Percentiles rank a stretch among this genome's conserved stretches.
Conservation (phyloP, 2,329 filamentous ascomycete genomes). For the Elsinoe perseae region DNA sequence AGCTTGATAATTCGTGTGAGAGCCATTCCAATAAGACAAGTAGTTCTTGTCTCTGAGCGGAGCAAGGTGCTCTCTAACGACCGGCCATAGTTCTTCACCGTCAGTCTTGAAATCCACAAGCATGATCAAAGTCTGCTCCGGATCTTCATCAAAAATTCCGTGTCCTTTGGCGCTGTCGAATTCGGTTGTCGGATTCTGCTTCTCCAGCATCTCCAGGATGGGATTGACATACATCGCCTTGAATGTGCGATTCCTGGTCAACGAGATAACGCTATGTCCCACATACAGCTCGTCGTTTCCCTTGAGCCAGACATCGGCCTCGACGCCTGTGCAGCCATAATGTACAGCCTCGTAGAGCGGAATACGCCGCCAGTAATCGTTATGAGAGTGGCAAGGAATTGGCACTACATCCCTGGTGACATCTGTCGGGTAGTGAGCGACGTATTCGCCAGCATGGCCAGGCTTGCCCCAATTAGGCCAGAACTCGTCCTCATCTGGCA, state of each 20-base stretch:
- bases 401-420: constrained; percentile 41
- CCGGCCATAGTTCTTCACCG: constrained; percentile 45
- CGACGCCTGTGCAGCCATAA: constrained; percentile 55
- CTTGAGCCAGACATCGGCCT: constrained; percentile 59
- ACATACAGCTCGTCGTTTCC: constrained; percentile 50
- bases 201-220: constrained; percentile 50
- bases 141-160: constrained; percentile 46
- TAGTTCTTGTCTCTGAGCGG: constrained; percentile 53
- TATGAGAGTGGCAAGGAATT: constrained; percentile 58
- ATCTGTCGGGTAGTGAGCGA: constrained; percentile 33
- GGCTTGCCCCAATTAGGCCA: constrained; percentile 37
- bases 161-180: constrained; percentile 38
- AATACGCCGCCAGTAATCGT: constrained; percentile 60
- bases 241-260: constrained; percentile 53
- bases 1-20: constrained; percentile 45
- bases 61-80: constrained; percentile 49
- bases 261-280: constrained; percentile 51
- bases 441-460: constrained; percentile 30
- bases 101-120: constrained; percentile 63
- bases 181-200: constrained; percentile 43
- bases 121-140: constrained; percentile 45
- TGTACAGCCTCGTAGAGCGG: constrained; percentile 56
- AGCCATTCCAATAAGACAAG: constrained; percentile 43
- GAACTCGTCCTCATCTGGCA: constrained; percentile 26
- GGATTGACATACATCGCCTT: constrained; percentile 58